Percentiles rank a stretch among this genome's conserved stretches.
These are phyloP conservation scores for Vaccinium myrtillus DNA, from an alignment of 148 eudicot genomes.

Conservation along the genomic window DNA sequence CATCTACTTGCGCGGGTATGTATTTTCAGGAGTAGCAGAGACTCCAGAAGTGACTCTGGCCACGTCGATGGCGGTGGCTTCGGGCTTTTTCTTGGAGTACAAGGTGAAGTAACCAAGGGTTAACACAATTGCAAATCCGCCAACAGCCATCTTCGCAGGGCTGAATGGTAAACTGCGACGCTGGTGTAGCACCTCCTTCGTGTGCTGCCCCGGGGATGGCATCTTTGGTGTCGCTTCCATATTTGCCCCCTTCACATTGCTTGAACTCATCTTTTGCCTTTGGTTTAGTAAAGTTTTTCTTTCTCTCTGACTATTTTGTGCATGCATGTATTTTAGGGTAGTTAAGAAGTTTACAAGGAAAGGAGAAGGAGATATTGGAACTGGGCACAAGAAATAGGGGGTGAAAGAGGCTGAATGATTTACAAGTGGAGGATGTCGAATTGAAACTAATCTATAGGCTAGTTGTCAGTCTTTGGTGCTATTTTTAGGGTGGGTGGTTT, in stretches of 20 bases:
- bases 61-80: conserved; percentile 65
- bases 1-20: conserved; percentile 43
- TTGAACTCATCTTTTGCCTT: conserved; percentile 16
- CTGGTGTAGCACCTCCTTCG: conserved; percentile 57
- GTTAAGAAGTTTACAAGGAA: not conserved
- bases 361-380: not conserved
- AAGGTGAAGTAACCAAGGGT: conserved; percentile 45
- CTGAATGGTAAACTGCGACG: conserved; percentile 31
- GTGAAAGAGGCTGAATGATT: not conserved
- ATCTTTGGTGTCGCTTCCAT: conserved; percentile 26
- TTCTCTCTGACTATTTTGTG: not conserved
- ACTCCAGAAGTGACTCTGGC: conserved; percentile 52
- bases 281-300: not conserved
- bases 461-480: not conserved
- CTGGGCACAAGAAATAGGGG: conserved; percentile 12
- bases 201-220: conserved; percentile 30
- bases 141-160: conserved; percentile 40
- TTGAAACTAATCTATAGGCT: not conserved
- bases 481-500: not conserved
- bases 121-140: conserved; percentile 37
- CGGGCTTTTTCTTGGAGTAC: conserved; percentile 66
- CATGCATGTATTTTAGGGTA: not conserved
- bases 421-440: conserved; percentile 7
- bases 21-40: conserved; percentile 34
- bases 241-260: not conserved